Evolutionary conservation across 495 filamentous ascomycete genomes (phyloP).

Genomic region (Terfezia boudieri): DNA sequence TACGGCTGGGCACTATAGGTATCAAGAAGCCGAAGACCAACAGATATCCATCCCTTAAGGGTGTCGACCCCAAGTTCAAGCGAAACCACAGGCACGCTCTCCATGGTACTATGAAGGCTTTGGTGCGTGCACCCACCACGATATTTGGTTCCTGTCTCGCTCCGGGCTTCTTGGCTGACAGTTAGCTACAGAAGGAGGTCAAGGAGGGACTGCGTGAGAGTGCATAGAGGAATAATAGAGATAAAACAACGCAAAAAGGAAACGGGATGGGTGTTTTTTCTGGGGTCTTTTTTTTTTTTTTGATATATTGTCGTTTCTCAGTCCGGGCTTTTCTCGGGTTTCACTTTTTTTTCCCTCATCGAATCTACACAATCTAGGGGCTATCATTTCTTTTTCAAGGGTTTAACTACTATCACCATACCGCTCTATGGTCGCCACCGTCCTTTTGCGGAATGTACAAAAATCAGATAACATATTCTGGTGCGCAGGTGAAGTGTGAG

Average conservation of each 20-base stretch:
- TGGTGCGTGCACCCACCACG: conserved; percentile 42
- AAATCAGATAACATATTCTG: too few species aligned
- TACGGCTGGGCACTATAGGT: conserved; percentile 24
- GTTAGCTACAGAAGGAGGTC: conserved; percentile 61
- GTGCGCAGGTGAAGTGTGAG: too few species aligned
- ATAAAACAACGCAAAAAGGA: conserved; percentile 7
- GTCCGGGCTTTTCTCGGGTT: conserved; percentile 1
- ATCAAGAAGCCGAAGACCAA: conserved; percentile 99
- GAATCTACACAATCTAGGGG: too few species aligned
- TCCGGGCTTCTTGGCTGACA: conserved; percentile 23
- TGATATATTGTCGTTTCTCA: conserved; percentile 3
- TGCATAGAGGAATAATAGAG: conserved; percentile 38
- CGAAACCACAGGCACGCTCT: conserved; percentile 98
- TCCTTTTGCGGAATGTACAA: too few species aligned
- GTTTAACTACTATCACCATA: too few species aligned
- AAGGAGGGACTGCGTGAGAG: conserved; percentile 88
- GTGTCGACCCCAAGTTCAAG: conserved; percentile 98
- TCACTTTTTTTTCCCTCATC: conserved; percentile 4
- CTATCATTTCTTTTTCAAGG: too few species aligned
- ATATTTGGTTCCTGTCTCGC: not conserved
- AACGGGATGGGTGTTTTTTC: conserved; percentile 1
- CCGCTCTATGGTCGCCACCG: too few species aligned
- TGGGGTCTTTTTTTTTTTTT: conserved; percentile 4
- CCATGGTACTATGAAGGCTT: conserved; percentile 89
- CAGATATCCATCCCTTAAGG: conserved; percentile 94